Evolutionary conservation across 306 rosid genomes (phyloP).

Genomic region (Malus orientalis): DNA sequence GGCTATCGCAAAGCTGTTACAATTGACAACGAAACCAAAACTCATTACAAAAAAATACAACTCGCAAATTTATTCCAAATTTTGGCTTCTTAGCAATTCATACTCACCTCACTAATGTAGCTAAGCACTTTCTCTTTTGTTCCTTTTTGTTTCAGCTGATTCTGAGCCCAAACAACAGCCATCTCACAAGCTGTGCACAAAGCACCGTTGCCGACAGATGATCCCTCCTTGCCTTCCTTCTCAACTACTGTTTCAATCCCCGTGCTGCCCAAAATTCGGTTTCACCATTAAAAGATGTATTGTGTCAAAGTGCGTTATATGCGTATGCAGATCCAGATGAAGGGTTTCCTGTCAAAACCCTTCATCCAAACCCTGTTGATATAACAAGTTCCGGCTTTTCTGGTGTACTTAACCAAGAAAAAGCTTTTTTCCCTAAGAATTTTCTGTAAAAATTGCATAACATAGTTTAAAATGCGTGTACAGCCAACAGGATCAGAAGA

Average conservation of each 20-base stretch:
- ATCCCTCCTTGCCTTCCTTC: constrained; percentile 28
- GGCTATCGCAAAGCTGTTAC: constrained; percentile 62
- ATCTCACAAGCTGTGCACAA: constrained; percentile 66
- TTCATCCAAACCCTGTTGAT: background rate
- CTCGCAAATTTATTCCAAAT: background rate
- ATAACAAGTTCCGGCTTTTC: background rate
- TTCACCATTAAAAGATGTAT: constrained; percentile 3
- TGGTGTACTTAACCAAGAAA: background rate
- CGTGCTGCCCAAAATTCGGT: constrained; percentile 27
- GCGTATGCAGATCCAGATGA: background rate
- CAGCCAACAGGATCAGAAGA: no score
- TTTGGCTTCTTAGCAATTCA: background rate
- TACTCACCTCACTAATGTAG: constrained; percentile 56
- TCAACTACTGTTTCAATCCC: constrained; percentile 65
- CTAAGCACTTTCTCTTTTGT: constrained; percentile 53
- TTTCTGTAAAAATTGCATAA: no score
- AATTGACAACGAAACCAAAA: constrained; percentile 12
- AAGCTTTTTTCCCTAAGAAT: no score
- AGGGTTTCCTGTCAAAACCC: background rate
- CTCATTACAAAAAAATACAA: constrained; percentile 1
- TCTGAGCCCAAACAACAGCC: constrained; percentile 75
- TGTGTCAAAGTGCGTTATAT: background rate
- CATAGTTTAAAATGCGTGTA: no score
- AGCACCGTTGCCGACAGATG: constrained; percentile 27
- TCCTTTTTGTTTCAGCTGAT: constrained; percentile 47